A percentile compares a stretch with the other conserved stretches of the same genome.
phyloP scores from a whole-genome alignment of 1,284 basidiomycete species.

The Sporisorium reilianum region DNA sequence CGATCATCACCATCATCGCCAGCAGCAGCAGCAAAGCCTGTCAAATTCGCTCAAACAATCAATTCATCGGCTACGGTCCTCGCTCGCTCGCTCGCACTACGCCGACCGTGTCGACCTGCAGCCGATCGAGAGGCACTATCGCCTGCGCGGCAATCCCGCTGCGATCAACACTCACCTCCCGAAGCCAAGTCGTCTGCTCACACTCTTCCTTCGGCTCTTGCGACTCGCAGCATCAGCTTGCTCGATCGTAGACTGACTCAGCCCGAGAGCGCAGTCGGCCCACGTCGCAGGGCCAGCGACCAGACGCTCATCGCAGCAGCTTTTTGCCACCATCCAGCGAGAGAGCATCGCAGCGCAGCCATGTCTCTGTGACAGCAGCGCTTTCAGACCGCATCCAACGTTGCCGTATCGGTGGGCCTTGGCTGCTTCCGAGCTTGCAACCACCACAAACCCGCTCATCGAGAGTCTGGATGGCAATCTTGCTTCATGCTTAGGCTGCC shows the following conservation, averaged over 20 bases:
- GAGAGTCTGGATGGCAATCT: too few relatives aligned
- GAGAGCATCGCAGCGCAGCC: background rate
- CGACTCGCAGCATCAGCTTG: background rate
- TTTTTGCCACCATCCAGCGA: background rate
- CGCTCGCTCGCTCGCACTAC: too few relatives aligned
- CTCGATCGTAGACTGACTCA: background rate
- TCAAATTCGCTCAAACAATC: background rate
- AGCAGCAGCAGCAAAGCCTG: background rate
- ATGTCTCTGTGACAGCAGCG: slow-evolving; percentile 4
- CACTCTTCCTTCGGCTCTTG: too few relatives aligned
- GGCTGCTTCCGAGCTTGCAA: background rate
- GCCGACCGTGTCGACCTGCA: background rate
- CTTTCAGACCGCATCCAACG: background rate
- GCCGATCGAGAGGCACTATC: background rate
- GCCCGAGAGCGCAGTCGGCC: background rate
- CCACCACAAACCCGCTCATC: too few relatives aligned
- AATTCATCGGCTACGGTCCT: background rate
- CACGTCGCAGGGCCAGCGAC: background rate
- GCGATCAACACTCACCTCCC: background rate
- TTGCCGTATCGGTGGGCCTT: background rate
- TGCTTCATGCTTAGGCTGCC: slow-evolving; percentile 1
- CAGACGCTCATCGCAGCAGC: background rate
- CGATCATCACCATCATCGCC: background rate
- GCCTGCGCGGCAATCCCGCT: background rate
- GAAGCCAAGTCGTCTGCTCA: too few relatives aligned